A percentile compares a stretch with the other conserved stretches of the same genome.
These are phyloP conservation scores for Psidium guajava DNA, from an alignment of 345 rosid species.

Conservation along the genomic window DNA sequence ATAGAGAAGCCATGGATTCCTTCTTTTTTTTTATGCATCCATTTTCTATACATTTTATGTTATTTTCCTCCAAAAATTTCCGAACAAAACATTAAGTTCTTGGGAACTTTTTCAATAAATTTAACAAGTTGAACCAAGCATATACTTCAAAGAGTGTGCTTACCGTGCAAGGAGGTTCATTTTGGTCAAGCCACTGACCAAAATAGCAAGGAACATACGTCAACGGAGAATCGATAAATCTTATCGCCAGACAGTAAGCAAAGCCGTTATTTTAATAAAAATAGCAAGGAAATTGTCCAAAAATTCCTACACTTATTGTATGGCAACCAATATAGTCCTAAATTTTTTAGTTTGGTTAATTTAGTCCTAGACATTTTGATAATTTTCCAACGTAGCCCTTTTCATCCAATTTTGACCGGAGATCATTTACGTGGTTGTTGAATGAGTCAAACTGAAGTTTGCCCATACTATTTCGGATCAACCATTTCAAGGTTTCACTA, in stretches of 20 bases:
- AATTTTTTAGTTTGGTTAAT: neutral
- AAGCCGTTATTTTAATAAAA: neutral
- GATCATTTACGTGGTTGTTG: fast-evolving
- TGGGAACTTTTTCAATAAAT: neutral
- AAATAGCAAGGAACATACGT: neutral
- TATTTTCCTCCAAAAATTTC: neutral
- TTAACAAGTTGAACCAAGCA: neutral
- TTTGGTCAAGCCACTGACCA: neutral
- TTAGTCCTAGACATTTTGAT: fast-evolving
- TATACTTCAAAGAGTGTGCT: neutral
- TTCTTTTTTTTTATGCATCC: neutral
- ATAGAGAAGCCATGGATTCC: neutral
- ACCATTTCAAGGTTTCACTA: neutral
- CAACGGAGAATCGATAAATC: neutral
- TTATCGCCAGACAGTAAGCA: neutral
- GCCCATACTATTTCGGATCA: neutral
- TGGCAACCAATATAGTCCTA: fast-evolving
- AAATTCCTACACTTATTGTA: fast-evolving
- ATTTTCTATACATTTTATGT: neutral
- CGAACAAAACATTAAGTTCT: neutral
- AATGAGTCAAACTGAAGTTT: neutral
- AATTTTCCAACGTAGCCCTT: fast-evolving
- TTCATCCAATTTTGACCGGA: fast-evolving
- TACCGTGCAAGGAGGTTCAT: neutral
- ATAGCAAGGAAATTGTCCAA: neutral